Base-by-base conservation (phyloP, 176 grass and related monocot genomes). In the Themeda triandra region DNA sequence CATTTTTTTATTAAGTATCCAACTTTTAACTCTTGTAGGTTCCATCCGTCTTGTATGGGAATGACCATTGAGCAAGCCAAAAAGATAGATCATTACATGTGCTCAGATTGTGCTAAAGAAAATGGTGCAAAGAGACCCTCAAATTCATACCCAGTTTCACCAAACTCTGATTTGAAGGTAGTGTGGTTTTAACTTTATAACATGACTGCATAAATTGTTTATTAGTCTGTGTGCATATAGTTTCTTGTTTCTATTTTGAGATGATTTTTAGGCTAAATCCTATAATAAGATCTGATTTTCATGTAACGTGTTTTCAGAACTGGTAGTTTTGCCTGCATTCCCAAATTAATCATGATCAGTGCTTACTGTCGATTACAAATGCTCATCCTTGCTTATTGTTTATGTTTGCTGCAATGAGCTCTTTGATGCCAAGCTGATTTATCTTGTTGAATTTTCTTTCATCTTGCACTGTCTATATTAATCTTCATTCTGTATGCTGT, bases 21-120 rank as follows among this genome's bases (percentile, higher is more conserved):
- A 78, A 27, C 44, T 87, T 75, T 28, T 58, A 84, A 81, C 58
- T 14, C 11, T 8, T 81, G 46, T 82, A 97, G 94, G 94, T 97
- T 97, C 58, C 94, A 97, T 86, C 94, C 94, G 71, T 94, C 92
- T 49, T 97, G 94, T 91, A 97, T 97, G 94, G 89, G 86, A 73
- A 94, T 97, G 94, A 92, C 89, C 48, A 94, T 94, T 74, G 91
- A 97, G 69, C 91, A 97, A 79, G 94, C 94, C 39, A 94, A 97
- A 74, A 97, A 97, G 48, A 71, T 94, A 64, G 94, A 97, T 76
- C 75, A 88, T 48, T 97, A 92, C 27, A 75, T 94, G 69, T 97
- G 94, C 31, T 70, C 89, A 21, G 94, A 94, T 51, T 97, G 94
- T 89, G 59, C 80, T 49, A 82, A 90, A 84, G 94, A 93, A 91